phyloP scores from a whole-genome alignment of 2,329 filamentous ascomycete species.

The Alternaria sp. region DNA sequence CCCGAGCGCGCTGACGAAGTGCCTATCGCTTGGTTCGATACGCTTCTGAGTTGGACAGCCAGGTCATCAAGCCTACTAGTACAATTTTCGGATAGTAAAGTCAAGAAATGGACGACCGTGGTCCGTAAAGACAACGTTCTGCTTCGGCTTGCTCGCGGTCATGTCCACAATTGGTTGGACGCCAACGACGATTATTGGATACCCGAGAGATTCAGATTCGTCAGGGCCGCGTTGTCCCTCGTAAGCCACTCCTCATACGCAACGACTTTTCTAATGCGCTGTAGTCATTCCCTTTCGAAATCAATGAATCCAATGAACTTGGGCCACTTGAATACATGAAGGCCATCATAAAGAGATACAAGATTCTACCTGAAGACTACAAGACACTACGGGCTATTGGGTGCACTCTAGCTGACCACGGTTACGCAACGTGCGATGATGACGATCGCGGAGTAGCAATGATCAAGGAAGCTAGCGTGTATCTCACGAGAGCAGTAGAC shows the following conservation, averaged over 20 bases:
- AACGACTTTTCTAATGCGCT: no score
- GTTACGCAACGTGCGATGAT: background rate
- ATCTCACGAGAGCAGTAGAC: background rate
- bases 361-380: background rate
- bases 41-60: background rate
- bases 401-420: background rate
- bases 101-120: background rate
- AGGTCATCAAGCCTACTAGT: background rate
- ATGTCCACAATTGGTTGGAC: constrained; percentile 2
- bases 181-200: background rate
- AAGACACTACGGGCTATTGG: background rate
- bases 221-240: background rate
- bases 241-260: no score
- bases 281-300: no score
- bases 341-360: background rate
- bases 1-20: background rate
- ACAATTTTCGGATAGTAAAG: background rate
- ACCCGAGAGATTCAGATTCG: background rate
- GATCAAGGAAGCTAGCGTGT: background rate
- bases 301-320: background rate
- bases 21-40: background rate
- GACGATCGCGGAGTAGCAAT: background rate
- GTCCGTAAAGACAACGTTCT: background rate
- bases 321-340: background rate
- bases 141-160: background rate